These are phyloP conservation scores for Penicillium oxalicum DNA, from an alignment of 2,329 filamentous ascomycete species.

Conservation along the genomic window DNA sequence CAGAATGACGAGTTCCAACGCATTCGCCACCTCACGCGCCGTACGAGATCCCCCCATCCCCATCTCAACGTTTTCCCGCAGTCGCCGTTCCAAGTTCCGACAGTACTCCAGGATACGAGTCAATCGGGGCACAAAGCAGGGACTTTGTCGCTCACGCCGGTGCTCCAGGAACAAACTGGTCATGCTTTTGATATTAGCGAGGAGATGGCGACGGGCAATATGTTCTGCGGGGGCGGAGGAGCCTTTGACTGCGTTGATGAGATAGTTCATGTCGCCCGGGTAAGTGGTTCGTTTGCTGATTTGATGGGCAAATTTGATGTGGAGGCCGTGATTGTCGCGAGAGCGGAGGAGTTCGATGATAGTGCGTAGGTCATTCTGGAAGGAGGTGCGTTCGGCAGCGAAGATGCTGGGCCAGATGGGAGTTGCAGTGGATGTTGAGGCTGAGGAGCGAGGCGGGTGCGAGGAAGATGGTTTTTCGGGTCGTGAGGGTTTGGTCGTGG, in stretches of 20 bases:
- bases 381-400: not conserved
- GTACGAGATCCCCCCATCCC: not conserved
- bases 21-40: not conserved
- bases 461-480: not conserved
- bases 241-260: not conserved
- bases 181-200: not conserved
- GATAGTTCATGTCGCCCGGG: not conserved
- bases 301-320: not conserved
- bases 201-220: not conserved
- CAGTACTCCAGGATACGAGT: not conserved
- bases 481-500: not conserved
- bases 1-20: not conserved
- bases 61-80: not conserved
- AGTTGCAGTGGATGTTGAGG: no score
- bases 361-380: not conserved
- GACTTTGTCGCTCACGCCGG: not conserved
- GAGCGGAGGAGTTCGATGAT: not conserved
- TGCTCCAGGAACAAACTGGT: not conserved
- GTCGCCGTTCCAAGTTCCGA: not conserved
- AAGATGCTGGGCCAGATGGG: not conserved
- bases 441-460: no score
- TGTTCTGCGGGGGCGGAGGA: not conserved
- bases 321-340: not conserved
- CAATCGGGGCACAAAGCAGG: not conserved
- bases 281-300: not conserved